Evolutionary conservation across 495 filamentous ascomycete species (phyloP), one percentile per base, ranked within the genome.

Genomic region (Hamigera avellanea): DNA sequence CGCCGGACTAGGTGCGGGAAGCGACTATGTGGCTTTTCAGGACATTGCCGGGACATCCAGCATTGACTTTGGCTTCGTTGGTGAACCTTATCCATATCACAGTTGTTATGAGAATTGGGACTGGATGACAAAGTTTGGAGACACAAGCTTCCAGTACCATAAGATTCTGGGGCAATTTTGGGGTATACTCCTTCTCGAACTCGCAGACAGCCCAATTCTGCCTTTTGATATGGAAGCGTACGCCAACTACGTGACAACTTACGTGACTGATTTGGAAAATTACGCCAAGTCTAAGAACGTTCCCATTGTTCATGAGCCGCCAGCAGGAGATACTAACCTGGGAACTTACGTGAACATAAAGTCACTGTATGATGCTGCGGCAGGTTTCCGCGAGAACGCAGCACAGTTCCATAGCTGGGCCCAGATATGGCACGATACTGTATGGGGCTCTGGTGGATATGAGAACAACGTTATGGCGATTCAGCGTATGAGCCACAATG

Each of bases 21-120:
- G 85, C 48, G 91, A 95, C 52, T 91, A 85, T 48, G 81, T 89
- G 19, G 76, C 88, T 23, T 98, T 95, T 57, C 89, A 95, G 54
- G 76, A 89, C 45, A 82, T 95, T 16, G 88, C 85, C n/a, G 91
- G 91, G 28, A 85, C 80, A 3, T 87, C 84, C 5, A 88, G 83
- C 13, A 67, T 96, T 35, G 91, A 96, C 54, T 75, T 98, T 44
- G 71, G 76, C 26, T 98, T 98, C 46, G 52, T 58, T 26, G 85
- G 82, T 13, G 61, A 68, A 13, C 51, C 67, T 14, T 87, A 68
- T 53, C 86, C 89, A 2, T 78, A 80, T 37, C 78, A 86, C 56
- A 86, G 81, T 42, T 91, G 82, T 57, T 86, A 91, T 53, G 91
- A 95, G 50, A 88, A 76, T 41, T 86, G 79, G 44, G 79, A 89